phyloP scores from a whole-genome alignment of 768 basidiomycete species.

The Suillus ampliporus region DNA sequence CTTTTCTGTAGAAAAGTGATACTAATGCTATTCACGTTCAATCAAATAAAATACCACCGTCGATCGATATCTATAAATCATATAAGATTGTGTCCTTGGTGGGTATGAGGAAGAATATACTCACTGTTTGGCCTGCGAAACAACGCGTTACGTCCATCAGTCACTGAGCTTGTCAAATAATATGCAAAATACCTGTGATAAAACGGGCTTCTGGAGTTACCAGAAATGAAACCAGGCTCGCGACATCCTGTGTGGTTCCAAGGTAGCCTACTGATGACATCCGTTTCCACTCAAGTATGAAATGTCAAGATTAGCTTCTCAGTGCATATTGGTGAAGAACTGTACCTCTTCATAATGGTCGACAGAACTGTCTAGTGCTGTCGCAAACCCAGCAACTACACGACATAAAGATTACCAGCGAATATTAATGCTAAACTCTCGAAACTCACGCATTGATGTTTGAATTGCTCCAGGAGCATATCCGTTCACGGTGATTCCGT shows the following conservation, averaged over 20 bases:
- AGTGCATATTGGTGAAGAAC: not conserved
- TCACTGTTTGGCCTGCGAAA: slow-evolving; percentile 34
- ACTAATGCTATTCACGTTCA: slow-evolving; percentile 14
- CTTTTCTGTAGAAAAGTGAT: too few relatives aligned
- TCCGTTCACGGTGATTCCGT: slow-evolving; percentile 41
- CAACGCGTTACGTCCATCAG: not conserved
- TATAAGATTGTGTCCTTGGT: not conserved
- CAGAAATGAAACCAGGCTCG: slow-evolving; percentile 43
- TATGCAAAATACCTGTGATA: slow-evolving; percentile 37
- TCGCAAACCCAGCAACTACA: slow-evolving; percentile 26
- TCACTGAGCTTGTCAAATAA: not conserved
- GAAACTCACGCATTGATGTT: slow-evolving; percentile 35
- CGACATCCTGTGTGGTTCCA: slow-evolving; percentile 38
- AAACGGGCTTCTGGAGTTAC: slow-evolving; percentile 38
- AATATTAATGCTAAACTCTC: not conserved
- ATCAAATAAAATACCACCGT: slow-evolving; percentile 33
- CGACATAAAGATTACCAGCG: not conserved
- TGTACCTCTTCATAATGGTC: slow-evolving; percentile 22
- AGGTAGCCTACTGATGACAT: slow-evolving; percentile 26
- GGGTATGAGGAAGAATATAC: not conserved
- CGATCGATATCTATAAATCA: slow-evolving; percentile 26
- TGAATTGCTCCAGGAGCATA: slow-evolving; percentile 40
- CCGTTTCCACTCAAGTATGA: slow-evolving; percentile 18
- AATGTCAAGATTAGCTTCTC: slow-evolving; percentile 2
- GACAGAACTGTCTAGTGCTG: slow-evolving; percentile 17